A percentile compares a stretch with the other conserved stretches of the same genome.
These are phyloP conservation scores for Fusarium sambucinum DNA, from an alignment of 2,329 filamentous ascomycete genomes.

Conservation along the genomic window DNA sequence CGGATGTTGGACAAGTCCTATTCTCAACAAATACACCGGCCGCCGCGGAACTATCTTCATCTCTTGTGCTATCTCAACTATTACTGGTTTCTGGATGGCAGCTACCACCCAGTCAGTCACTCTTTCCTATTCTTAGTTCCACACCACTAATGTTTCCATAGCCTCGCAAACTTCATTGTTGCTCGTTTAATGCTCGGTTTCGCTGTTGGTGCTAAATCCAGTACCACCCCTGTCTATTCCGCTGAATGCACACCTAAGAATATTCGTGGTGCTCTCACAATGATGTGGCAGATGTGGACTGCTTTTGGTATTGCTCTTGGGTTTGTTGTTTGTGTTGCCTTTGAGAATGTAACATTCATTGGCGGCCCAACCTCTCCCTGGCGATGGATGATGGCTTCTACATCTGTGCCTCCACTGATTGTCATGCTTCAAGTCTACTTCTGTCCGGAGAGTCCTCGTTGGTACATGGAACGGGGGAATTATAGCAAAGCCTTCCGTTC, in stretches of 20 bases:
- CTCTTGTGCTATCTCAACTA: constrained; percentile 67
- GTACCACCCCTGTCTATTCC: constrained; percentile 53
- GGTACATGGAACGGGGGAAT: constrained; percentile 64
- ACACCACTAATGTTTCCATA: neutral
- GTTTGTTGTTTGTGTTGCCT: constrained; percentile 53
- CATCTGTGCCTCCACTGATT: constrained; percentile 65
- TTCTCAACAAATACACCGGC: constrained; percentile 71
- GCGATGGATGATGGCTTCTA: constrained; percentile 61
- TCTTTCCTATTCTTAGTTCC: fast-evolving
- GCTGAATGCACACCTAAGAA: constrained; percentile 55
- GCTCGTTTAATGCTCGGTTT: constrained; percentile 55
- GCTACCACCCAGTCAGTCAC: constrained; percentile 60
- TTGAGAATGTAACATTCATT: constrained; percentile 51
- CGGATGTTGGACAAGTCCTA: constrained; percentile 53
- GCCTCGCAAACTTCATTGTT: constrained; percentile 45
- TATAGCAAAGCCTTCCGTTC: constrained; percentile 61
- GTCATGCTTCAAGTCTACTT: constrained; percentile 65
- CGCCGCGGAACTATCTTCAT: constrained; percentile 74
- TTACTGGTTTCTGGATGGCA: constrained; percentile 67
- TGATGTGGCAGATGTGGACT: constrained; percentile 55
- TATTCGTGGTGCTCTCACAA: constrained; percentile 55
- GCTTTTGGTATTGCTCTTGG: constrained; percentile 57
- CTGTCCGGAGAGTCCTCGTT: constrained; percentile 66
- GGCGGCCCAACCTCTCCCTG: constrained; percentile 49
- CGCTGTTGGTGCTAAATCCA: constrained; percentile 55